Evolutionary conservation across 495 filamentous ascomycete genomes (phyloP).

Genomic region (Penicillium alfredii): DNA sequence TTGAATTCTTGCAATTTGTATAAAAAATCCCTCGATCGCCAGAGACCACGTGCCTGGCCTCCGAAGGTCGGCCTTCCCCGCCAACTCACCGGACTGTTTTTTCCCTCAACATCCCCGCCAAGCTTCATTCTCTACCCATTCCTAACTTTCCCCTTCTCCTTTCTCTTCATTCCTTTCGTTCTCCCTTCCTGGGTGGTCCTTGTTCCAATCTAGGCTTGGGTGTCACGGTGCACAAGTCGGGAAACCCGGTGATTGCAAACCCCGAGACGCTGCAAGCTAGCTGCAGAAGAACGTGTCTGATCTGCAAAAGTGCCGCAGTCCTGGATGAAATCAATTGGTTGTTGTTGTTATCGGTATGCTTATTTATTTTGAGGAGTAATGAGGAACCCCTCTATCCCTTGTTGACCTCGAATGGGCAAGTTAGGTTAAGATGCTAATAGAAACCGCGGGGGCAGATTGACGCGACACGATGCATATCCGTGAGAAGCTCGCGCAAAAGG

Average conservation of each 20-base stretch:
- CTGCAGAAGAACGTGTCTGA: no score
- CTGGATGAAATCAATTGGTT: slow-evolving; percentile 8
- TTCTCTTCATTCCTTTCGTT: slow-evolving; percentile 8
- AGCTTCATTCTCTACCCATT: slow-evolving; percentile 7
- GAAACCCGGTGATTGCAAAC: slow-evolving; percentile 15
- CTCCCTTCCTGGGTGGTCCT: slow-evolving; percentile 2
- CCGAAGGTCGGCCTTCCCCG: slow-evolving; percentile 25
- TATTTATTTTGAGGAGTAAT: neutral
- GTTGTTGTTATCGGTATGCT: slow-evolving; percentile 2
- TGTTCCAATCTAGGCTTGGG: slow-evolving; percentile 1
- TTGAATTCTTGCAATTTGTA: no score
- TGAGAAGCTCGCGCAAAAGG: slow-evolving; percentile 82
- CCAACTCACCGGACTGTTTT: slow-evolving; percentile 12
- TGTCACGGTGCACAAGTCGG: slow-evolving; percentile 8
- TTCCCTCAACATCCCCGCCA: slow-evolving; percentile 10
- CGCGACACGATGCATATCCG: slow-evolving; percentile 70
- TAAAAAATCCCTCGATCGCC: no score
- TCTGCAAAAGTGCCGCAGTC: slow-evolving; percentile 6
- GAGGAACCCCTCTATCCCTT: neutral
- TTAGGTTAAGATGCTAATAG: slow-evolving; percentile 7
- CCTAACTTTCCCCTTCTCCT: neutral
- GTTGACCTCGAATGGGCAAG: no score
- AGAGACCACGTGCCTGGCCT: slow-evolving; percentile 30
- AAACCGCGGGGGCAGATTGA: slow-evolving; percentile 8
- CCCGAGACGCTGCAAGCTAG: slow-evolving; percentile 9